A percentile compares a stretch with the other conserved stretches of the same genome.
Conservation (phyloP, 192 early-diverging fungal genomes). For the Podila epigama region DNA sequence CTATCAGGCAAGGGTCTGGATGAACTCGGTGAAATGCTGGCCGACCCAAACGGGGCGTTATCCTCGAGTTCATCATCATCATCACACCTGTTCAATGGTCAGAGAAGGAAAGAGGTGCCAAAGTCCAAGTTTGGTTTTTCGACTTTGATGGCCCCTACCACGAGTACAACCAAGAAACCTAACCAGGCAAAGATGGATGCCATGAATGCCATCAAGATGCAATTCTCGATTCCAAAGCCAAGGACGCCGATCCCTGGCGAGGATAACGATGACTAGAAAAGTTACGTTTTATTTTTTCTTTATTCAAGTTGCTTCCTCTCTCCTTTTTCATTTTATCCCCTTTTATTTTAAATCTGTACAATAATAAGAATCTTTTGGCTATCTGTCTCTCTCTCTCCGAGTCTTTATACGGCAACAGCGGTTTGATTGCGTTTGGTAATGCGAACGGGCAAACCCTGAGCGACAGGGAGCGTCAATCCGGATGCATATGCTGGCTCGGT, state of each 20-base stretch:
- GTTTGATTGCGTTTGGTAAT: neutral
- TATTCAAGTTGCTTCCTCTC: neutral
- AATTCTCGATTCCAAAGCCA: conserved; percentile 26
- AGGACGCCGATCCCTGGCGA: conserved; percentile 3
- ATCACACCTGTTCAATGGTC: conserved; percentile 3
- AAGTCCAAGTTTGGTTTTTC: conserved; percentile 3
- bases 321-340: neutral
- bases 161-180: neutral
- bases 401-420: neutral
- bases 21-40: conserved; percentile 41
- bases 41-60: conserved; percentile 17
- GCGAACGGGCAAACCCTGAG: conserved; percentile 9
- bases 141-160: neutral
- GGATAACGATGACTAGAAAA: neutral
- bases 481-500: neutral
- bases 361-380: no score
- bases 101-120: no score
- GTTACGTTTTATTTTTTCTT: neutral
- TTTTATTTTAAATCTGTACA: neutral
- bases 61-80: conserved; percentile 21
- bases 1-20: conserved; percentile 36
- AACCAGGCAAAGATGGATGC: conserved; percentile 21
- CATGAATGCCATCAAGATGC: conserved; percentile 40
- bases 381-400: no score
- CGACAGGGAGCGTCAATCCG: conserved; percentile 20